phyloP scores from a whole-genome alignment of 768 basidiomycete species.

The Boletus rubescentipes region DNA sequence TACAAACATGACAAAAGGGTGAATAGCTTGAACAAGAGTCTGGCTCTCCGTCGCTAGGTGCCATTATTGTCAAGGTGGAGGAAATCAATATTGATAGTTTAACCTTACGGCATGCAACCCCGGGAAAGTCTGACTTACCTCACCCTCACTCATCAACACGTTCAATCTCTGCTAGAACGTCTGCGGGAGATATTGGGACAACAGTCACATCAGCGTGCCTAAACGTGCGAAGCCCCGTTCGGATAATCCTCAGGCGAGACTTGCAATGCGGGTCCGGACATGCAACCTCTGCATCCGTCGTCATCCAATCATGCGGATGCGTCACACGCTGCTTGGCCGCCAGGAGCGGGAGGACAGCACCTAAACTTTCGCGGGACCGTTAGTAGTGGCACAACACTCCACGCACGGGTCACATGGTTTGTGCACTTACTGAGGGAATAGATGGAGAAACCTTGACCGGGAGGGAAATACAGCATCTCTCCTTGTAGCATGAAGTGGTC shows the following conservation, averaged over 20 bases:
- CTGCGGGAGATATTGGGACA: slow-evolving; percentile 32
- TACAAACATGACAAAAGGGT: no score
- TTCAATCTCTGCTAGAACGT: not conserved
- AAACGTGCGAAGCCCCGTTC: slow-evolving; percentile 53
- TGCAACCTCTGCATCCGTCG: slow-evolving; percentile 60
- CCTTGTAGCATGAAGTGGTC: slow-evolving; percentile 64
- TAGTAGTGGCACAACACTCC: not conserved
- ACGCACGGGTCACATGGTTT: not conserved
- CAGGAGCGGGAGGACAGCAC: slow-evolving; percentile 60
- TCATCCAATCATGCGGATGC: slow-evolving; percentile 64
- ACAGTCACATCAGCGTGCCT: slow-evolving; percentile 54
- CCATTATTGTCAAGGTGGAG: no score
- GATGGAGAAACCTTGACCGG: slow-evolving; percentile 64
- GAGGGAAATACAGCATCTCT: slow-evolving; percentile 61
- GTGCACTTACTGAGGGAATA: slow-evolving; percentile 53
- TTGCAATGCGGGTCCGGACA: slow-evolving; percentile 69
- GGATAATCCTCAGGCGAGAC: slow-evolving; percentile 50
- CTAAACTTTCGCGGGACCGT: slow-evolving; percentile 30
- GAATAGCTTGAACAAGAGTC: no score
- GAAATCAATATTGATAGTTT: no score
- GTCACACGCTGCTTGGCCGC: slow-evolving; percentile 64
- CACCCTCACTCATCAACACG: not conserved
- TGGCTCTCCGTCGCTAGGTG: no score
- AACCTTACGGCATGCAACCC: no score
- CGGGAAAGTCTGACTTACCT: no score